phyloP scores from a whole-genome alignment of 805 yeast species.

The Geotrichum ghanense region DNA sequence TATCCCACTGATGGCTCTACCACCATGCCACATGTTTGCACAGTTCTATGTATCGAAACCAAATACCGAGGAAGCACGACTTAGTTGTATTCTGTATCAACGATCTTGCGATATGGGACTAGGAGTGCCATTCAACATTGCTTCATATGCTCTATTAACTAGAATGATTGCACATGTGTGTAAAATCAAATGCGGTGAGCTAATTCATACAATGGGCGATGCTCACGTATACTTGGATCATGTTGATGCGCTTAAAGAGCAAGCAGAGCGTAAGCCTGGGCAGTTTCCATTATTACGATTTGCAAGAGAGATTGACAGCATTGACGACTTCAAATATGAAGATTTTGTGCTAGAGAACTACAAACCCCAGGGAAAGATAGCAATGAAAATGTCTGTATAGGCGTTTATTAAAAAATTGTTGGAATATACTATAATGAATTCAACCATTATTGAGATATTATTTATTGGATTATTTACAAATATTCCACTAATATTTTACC shows the following conservation, averaged over 20 bases:
- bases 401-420: too few relatives aligned
- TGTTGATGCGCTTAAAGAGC: conserved; percentile 79
- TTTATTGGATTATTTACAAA: too few relatives aligned
- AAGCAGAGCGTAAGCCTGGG: conserved; percentile 62
- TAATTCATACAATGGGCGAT: conserved; percentile 92
- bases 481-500: too few relatives aligned
- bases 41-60: conserved; percentile 91
- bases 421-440: too few relatives aligned
- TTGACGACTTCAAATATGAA: conserved; percentile 81
- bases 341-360: conserved; percentile 78
- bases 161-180: conserved; percentile 94
- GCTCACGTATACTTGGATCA: conserved; percentile 93
- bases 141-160: conserved; percentile 87
- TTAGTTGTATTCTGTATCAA: conserved; percentile 86
- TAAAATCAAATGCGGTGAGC: conserved; percentile 91
- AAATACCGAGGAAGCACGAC: conserved; percentile 43
- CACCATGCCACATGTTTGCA: conserved; percentile 95
- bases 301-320: conserved; percentile 51
- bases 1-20: conserved; percentile 86
- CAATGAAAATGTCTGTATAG: conserved; percentile 94
- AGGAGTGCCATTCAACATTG: conserved; percentile 98
- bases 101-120: conserved; percentile 99
- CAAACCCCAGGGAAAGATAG: conserved; percentile 71
- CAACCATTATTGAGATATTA: too few relatives aligned
- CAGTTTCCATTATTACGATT: conserved; percentile 70